Base-by-base conservation (phyloP, 371 early-diverging fungal species). In the Nematocida sp. region DNA sequence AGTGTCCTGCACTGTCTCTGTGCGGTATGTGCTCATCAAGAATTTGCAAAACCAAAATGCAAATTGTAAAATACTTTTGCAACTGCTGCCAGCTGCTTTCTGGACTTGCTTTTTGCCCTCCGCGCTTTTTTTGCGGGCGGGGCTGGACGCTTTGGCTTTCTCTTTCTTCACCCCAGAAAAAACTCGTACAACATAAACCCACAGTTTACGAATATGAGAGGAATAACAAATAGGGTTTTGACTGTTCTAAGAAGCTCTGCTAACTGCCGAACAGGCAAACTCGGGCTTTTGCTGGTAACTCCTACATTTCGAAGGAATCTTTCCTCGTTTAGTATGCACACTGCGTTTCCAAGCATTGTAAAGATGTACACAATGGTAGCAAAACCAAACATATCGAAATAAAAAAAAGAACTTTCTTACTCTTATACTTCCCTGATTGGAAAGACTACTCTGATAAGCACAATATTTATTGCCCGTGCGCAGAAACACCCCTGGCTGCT, bases 321-420 rank as follows among this genome's bases (percentile, higher is more conserved):
- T 19, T 70, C 58, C 31, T 70, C 74, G 32, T 70, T 70, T n/a
- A 70, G 48, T 21, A 70, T 70, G 62, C 74, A 70, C 13, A 70
- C 19, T 23, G 45, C 46, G 31, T 70, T 70, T 21, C 74, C 74
- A 13, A 70, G 58, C 51, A 70, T 37, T 5, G 57, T 57, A 52
- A 70, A 70, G 7, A 56, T 48, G 32, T 70, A 70, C 7, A 70
- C 67, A 46, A 70, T 57, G n/a, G 51, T 46, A 21, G 19, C 43
- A 41, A 70, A 3, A 2, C 74, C 74, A 62, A 70, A 70, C 74
- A 70, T 70, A 60, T n/a, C 40, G 56, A 50, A 52, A 29, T 43
- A 60, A 60, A 60, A 43, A 60, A 25, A 15, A 43, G 7, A 41
- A 13, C 13, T 5, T 23, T 60, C 11, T n/a, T n/a, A n/a, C n/a